These are phyloP conservation scores for Helicocarpus griseus DNA, from an alignment of 2,329 filamentous ascomycete species.

Conservation along the genomic window DNA sequence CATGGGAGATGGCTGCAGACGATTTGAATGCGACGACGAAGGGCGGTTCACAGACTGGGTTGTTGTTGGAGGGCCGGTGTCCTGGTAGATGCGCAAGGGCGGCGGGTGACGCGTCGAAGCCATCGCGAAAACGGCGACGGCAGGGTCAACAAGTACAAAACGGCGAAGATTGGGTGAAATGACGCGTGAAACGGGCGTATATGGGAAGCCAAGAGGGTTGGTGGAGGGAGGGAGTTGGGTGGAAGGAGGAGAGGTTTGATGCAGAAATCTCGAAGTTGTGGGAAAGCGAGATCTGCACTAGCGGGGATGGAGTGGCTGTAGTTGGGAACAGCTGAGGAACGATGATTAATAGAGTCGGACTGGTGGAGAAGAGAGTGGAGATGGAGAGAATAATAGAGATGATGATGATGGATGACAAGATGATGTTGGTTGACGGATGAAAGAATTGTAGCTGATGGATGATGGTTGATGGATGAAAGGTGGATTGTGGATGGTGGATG, in stretches of 20 bases:
- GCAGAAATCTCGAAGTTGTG: background rate
- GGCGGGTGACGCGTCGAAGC: conserved; percentile 33
- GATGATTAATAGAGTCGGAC: background rate
- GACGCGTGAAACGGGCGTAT: conserved; percentile 18
- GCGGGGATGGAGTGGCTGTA: conserved; percentile 1
- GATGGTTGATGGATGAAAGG: too few species aligned
- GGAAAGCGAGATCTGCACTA: conserved; percentile 3
- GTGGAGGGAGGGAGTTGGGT: background rate
- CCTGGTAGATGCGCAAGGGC: conserved; percentile 50
- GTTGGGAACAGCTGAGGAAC: background rate
- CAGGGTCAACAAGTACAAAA: conserved; percentile 7
- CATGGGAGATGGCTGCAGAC: conserved; percentile 45
- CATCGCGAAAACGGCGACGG: conserved; percentile 20
- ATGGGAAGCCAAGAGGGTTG: too few species aligned
- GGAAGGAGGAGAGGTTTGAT: background rate
- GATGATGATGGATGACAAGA: background rate
- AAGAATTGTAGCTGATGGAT: too few species aligned
- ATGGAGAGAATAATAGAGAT: background rate
- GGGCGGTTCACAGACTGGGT: conserved; percentile 27
- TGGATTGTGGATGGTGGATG: too few species aligned
- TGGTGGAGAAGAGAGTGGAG: background rate
- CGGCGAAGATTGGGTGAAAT: conserved; percentile 13
- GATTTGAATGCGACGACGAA: conserved; percentile 22
- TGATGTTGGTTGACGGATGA: background rate
- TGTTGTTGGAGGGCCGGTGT: conserved; percentile 39